Base-by-base conservation (phyloP, 2,329 filamentous ascomycete species). In the Cercospora canescens region DNA sequence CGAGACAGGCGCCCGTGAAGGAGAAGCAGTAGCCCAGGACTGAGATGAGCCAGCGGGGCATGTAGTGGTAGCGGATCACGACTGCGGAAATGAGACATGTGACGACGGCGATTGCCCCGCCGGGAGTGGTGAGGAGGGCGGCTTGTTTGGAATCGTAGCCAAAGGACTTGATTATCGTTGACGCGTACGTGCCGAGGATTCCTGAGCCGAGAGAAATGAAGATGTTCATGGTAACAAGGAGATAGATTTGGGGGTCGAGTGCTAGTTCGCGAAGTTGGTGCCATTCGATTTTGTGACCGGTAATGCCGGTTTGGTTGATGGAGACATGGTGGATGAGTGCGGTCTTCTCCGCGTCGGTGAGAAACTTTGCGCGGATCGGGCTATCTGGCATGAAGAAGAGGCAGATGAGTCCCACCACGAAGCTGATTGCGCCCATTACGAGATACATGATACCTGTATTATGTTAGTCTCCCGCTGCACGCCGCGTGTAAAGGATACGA, bases 231-330 rank as follows among this genome's bases (percentile, higher is more conserved):
- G 64, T 6, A 9, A 76, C 78, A 54, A 78, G 73, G 60, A 82
- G 73, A 58, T 77, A 70, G 54, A 68, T 72, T 58, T 60, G 71
- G 1, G 89, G 89, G 69, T 93, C 91, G 0, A 76, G 75, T 9
- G 91, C 77, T 0, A 87, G 84, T 68, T 87, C 85, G 67, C 80
- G 81, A 70, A 87, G 76, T 68, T 87, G 85, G 59, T 85, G 80
- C 2, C 76, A 67, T 35, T 83, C 81, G 76, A 86, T 87, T 14
- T 63, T 56, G 24, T 57, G 55, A 32, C 63, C 66, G 18, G 67
- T 60, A n/a, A 71, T 58, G 30, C 79, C 77, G 67, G 76, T 80
- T 71, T 81, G 80, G 70, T 82, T 82, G 55, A 76, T 75, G 11
- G 79, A 76, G 34, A 82, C 77, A 37, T 80, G 79, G 64, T 81